Evolutionary conservation across 495 filamentous ascomycete genomes (phyloP).

Genomic region (Penicilliopsis zonata): DNA sequence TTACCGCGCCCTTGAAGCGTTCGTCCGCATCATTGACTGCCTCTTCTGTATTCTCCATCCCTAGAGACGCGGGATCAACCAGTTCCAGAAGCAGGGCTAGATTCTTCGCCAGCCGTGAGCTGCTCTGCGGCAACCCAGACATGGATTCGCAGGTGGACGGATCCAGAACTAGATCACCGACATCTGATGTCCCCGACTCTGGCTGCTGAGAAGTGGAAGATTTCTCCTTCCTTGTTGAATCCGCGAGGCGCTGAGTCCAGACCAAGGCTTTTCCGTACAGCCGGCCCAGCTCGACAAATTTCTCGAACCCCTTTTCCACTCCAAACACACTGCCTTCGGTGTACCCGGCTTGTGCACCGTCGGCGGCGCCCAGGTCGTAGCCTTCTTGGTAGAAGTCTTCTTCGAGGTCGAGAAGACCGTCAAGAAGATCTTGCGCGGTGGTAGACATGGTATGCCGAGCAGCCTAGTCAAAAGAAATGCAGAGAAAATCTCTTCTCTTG

Average conservation of each 20-base stretch:
- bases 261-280: slow-evolving; percentile 73
- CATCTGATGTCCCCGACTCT: slow-evolving; percentile 4
- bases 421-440: slow-evolving; percentile 48
- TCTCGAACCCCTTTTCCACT: slow-evolving; percentile 86
- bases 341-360: slow-evolving; percentile 69
- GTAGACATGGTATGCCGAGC: background rate
- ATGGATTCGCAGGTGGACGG: slow-evolving; percentile 25
- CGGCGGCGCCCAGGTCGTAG: slow-evolving; percentile 58
- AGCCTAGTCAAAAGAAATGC: background rate
- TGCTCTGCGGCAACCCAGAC: slow-evolving; percentile 44
- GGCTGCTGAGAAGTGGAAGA: slow-evolving; percentile 3
- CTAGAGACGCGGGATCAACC: slow-evolving; percentile 67
- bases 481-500: background rate
- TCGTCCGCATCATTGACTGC: slow-evolving; percentile 80
- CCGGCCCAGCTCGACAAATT: slow-evolving; percentile 66
- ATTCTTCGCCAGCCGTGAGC: slow-evolving; percentile 60
- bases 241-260: slow-evolving; percentile 55
- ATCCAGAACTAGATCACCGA: slow-evolving; percentile 10
- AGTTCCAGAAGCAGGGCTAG: slow-evolving; percentile 59
- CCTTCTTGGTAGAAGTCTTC: slow-evolving; percentile 80
- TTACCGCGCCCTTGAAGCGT: slow-evolving; percentile 61
- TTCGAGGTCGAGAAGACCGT: slow-evolving; percentile 64
- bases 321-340: slow-evolving; percentile 85
- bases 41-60: slow-evolving; percentile 70
- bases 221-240: slow-evolving; percentile 3